Conservation (phyloP, 768 basidiomycete genomes). For the Podaxis sp. region DNA sequence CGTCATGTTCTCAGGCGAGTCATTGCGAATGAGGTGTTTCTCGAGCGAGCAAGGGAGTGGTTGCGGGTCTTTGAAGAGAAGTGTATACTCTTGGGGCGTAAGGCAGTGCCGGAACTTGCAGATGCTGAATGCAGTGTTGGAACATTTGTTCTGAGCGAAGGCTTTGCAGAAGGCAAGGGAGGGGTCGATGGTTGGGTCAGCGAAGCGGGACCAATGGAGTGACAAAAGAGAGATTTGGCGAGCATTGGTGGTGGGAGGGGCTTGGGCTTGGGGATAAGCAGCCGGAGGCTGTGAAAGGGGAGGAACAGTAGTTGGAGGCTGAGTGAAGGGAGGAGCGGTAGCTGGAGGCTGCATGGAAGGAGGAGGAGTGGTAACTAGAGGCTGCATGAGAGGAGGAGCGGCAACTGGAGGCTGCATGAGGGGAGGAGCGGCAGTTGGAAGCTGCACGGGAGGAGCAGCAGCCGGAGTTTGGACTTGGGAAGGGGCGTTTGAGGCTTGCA, state of each 20-base stretch:
- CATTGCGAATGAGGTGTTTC: conserved; percentile 10
- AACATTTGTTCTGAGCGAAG: conserved; percentile 36
- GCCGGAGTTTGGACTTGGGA: neutral
- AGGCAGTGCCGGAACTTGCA: conserved; percentile 42
- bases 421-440: neutral
- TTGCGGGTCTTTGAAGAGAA: conserved; percentile 40
- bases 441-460: neutral
- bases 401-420: neutral
- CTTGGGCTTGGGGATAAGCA: neutral
- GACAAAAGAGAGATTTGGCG: conserved; percentile 11
- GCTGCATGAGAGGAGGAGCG: neutral
- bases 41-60: conserved; percentile 22
- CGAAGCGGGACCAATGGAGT: conserved; percentile 42
- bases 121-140: conserved; percentile 22
- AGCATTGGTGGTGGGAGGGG: neutral
- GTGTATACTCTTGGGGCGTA: conserved; percentile 35
- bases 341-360: neutral
- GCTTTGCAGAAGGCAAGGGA: conserved; percentile 39
- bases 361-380: too few species aligned
- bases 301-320: neutral
- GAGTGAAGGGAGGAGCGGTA: neutral
- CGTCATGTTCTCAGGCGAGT: conserved; percentile 6
- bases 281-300: neutral
- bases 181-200: conserved; percentile 35
- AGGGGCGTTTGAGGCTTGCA: neutral